A percentile compares a stretch with the other conserved stretches of the same genome.
These are phyloP conservation scores for Pichia pseudocactophila DNA, from an alignment of 805 yeast species.

Conservation along the genomic window DNA sequence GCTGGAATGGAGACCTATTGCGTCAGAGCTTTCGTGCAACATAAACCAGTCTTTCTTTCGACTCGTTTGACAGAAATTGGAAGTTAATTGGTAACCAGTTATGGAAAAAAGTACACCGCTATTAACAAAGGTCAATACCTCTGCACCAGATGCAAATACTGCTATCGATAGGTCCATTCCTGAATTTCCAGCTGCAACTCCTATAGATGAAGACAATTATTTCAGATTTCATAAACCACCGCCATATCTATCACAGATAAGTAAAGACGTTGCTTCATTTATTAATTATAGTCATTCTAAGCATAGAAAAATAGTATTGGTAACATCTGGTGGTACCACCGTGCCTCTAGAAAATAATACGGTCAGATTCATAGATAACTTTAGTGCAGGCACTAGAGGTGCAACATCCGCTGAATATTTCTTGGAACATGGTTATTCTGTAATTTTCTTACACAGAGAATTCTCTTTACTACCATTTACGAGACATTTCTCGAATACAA, in stretches of 20 bases:
- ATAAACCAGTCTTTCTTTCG: too few species aligned
- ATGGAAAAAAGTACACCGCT: not conserved
- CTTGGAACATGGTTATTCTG: conserved; percentile 79
- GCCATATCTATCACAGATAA: conserved; percentile 54
- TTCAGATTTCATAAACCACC: conserved; percentile 72
- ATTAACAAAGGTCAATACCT: conserved; percentile 31
- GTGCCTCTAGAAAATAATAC: conserved; percentile 97
- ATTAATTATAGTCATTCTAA: conserved; percentile 42
- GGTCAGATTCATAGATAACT: conserved; percentile 92
- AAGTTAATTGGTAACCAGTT: not conserved
- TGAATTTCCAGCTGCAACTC: conserved; percentile 68
- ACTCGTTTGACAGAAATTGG: too few species aligned
- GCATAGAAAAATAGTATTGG: conserved; percentile 55
- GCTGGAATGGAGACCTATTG: too few species aligned
- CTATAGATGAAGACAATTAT: conserved; percentile 65
- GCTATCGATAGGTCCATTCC: conserved; percentile 78
- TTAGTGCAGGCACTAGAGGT: conserved; percentile 96
- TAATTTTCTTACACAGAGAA: conserved; percentile 85
- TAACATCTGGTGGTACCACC: conserved; percentile 96
- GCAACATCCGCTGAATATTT: conserved; percentile 93
- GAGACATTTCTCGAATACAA: conserved; percentile 79
- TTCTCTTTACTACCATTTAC: conserved; percentile 87
- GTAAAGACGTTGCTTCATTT: conserved; percentile 49
- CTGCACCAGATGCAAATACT: conserved; percentile 55
- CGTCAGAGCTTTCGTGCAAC: too few species aligned